Percentiles rank a stretch among this genome's conserved stretches.
Evolutionary conservation across 176 grass and related monocot species (phyloP).

Genomic region (Oryza officinalis): DNA sequence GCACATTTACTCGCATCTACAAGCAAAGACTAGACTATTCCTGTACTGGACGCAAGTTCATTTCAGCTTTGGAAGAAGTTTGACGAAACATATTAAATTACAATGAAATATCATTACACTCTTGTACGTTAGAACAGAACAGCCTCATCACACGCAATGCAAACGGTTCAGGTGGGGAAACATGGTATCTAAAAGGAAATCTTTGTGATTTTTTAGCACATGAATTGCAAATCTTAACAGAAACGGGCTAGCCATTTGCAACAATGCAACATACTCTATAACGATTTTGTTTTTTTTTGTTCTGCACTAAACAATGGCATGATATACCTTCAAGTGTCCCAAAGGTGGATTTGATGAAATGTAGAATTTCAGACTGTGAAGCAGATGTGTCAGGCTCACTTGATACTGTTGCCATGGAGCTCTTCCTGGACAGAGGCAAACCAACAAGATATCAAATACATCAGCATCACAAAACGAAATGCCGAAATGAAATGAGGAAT

Average conservation of each 20-base stretch:
- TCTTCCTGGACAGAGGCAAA: neutral
- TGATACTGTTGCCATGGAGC: neutral
- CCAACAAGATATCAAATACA: neutral
- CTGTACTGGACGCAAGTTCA: neutral
- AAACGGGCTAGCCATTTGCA: neutral
- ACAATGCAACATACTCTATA: neutral
- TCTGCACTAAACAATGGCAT: neutral
- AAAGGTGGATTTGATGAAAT: slow-evolving; percentile 58
- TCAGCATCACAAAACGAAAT: neutral
- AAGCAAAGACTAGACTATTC: neutral
- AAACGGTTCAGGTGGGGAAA: neutral
- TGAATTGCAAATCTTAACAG: neutral
- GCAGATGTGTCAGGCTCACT: neutral
- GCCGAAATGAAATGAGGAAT: neutral
- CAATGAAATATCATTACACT: neutral
- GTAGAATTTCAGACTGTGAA: slow-evolving; percentile 38
- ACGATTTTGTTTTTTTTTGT: neutral
- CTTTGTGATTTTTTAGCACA: neutral
- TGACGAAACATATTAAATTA: neutral
- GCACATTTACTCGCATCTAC: neutral
- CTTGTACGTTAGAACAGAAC: neutral
- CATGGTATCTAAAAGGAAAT: neutral
- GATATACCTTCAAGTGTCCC: slow-evolving; percentile 45
- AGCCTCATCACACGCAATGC: neutral
- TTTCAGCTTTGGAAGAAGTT: slow-evolving; percentile 23